These are phyloP conservation scores for Hygrophila difformis DNA, from an alignment of 257 asterid species.

Conservation along the genomic window DNA sequence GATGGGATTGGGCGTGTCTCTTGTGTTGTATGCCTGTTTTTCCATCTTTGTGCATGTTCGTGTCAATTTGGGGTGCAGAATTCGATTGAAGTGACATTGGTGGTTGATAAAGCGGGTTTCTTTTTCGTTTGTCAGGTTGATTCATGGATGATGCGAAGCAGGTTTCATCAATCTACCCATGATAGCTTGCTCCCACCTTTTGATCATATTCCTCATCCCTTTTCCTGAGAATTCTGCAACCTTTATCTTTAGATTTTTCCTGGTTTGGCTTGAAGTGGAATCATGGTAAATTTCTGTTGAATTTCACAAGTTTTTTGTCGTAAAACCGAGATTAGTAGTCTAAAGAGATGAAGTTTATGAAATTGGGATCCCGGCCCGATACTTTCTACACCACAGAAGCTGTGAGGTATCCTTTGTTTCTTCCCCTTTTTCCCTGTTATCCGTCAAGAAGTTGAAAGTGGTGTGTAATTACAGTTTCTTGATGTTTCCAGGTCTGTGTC, in stretches of 20 bases:
- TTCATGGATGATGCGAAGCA: conserved; percentile 8
- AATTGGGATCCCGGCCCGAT: conserved; percentile 79
- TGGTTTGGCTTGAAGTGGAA: conserved; percentile 15
- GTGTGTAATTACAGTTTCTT: conserved; percentile 5
- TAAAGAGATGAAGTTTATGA: conserved; percentile 77
- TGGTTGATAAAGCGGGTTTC: conserved; percentile 14
- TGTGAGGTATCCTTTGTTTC: conserved; percentile 34
- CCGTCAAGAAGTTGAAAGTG: not conserved
- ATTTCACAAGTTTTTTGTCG: too few relatives aligned
- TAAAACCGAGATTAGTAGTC: too few relatives aligned
- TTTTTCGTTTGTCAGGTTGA: conserved; percentile 3
- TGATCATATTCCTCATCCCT: not conserved
- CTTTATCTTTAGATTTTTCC: conserved; percentile 2
- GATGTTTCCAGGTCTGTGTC: conserved; percentile 56
- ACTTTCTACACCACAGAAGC: conserved; percentile 69
- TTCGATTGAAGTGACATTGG: conserved; percentile 30
- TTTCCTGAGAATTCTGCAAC: not conserved
- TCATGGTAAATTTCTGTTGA: too few relatives aligned
- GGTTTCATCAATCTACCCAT: conserved; percentile 8
- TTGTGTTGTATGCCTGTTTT: conserved; percentile 20
- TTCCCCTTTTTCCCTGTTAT: not conserved
- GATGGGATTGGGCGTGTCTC: conserved; percentile 25
- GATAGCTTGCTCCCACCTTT: conserved; percentile 12
- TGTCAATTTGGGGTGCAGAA: conserved; percentile 32
- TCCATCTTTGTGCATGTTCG: conserved; percentile 38